These are phyloP conservation scores for Boletales sp. DNA, from an alignment of 768 basidiomycete species.

Conservation along the genomic window DNA sequence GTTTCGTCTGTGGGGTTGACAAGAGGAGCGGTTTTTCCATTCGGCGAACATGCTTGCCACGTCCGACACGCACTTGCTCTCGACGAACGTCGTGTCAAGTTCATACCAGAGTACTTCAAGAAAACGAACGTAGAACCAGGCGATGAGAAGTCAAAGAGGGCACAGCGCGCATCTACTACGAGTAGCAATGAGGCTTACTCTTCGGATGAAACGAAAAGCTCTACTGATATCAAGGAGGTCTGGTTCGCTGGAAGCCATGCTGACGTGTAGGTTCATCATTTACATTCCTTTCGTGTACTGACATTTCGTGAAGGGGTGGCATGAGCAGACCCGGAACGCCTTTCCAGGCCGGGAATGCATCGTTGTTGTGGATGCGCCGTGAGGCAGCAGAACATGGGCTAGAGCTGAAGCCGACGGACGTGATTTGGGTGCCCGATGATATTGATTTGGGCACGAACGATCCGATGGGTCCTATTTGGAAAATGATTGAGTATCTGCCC, in stretches of 20 bases:
- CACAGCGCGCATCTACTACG: not conserved
- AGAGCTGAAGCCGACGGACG: conserved; percentile 20
- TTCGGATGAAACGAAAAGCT: not conserved
- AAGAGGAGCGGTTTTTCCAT: conserved; percentile 38
- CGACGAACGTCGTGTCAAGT: conserved; percentile 59
- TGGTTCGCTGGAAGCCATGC: conserved; percentile 57
- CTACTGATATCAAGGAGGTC: conserved; percentile 48
- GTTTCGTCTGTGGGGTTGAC: conserved; percentile 61
- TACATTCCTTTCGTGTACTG: not conserved
- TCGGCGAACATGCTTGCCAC: conserved; percentile 51
- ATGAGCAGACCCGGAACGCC: conserved; percentile 17
- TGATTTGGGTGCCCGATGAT: conserved; percentile 26
- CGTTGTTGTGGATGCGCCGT: conserved; percentile 33
- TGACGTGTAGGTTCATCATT: conserved; percentile 26
- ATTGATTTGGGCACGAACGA: conserved; percentile 18
- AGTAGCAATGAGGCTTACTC: not conserved
- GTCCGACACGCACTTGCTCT: conserved; percentile 65
- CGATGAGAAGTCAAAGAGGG: conserved; percentile 4
- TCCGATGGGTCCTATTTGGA: conserved; percentile 19
- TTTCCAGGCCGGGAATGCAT: conserved; percentile 20
- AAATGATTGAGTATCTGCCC: conserved; percentile 17
- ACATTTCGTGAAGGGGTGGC: conserved; percentile 13
- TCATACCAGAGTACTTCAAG: conserved; percentile 41
- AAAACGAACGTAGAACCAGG: conserved; percentile 24
- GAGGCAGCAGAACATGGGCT: conserved; percentile 28